Evolutionary conservation across 768 basidiomycete genomes (phyloP).

Genomic region (Hygrocybe punicea): DNA sequence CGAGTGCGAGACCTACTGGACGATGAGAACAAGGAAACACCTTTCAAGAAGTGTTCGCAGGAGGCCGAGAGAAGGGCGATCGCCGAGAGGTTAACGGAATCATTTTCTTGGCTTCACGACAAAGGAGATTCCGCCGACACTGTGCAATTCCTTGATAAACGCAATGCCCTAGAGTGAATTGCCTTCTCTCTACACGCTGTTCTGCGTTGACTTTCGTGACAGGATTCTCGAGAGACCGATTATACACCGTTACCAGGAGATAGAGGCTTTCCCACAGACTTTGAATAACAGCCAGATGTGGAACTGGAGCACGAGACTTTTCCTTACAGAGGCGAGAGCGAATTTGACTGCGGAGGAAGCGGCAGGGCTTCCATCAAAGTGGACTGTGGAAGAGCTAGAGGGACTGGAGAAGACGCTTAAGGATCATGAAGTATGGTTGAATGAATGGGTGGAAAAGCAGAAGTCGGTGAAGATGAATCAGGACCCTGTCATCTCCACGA

Average conservation of each 20-base stretch:
- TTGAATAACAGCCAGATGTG: conserved; percentile 81
- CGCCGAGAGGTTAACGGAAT: conserved; percentile 62
- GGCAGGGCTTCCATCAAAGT: conserved; percentile 66
- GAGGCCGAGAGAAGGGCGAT: conserved; percentile 66
- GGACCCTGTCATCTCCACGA: conserved; percentile 82
- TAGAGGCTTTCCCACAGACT: conserved; percentile 76
- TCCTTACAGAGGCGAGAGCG: conserved; percentile 73
- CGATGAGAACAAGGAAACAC: conserved; percentile 59
- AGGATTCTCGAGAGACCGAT: conserved; percentile 80
- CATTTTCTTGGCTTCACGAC: conserved; percentile 79
- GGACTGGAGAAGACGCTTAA: conserved; percentile 69
- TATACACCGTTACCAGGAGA: conserved; percentile 84
- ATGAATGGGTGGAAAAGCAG: conserved; percentile 79
- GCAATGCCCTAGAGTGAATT: conserved; percentile 79
- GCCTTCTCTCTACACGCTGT: neutral
- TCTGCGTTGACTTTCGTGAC: conserved; percentile 8
- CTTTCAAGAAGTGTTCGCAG: conserved; percentile 85
- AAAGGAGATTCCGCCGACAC: conserved; percentile 81
- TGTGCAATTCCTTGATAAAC: conserved; percentile 67
- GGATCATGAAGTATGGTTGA: conserved; percentile 82
- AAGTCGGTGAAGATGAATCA: conserved; percentile 67
- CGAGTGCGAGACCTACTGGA: conserved; percentile 78
- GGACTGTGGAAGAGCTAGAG: conserved; percentile 84
- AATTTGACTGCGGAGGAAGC: conserved; percentile 69
- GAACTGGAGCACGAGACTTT: conserved; percentile 85